A percentile compares a stretch with the other conserved stretches of the same genome.
phyloP scores from a whole-genome alignment of 441 rosid genomes.

The Erodium moschatum region DNA sequence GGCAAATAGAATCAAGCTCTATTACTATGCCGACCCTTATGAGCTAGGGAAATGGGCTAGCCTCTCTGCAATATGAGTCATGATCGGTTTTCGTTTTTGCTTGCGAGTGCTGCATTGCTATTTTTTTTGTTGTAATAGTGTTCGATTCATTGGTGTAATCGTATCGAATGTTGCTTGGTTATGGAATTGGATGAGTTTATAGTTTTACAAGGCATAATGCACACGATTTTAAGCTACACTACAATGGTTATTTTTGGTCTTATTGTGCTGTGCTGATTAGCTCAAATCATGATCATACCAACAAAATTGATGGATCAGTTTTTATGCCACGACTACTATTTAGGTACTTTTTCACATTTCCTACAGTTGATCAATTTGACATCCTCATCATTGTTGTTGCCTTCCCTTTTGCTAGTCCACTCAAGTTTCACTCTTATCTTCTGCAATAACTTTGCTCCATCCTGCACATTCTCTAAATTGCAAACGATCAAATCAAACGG shows the following conservation, averaged over 20 bases:
- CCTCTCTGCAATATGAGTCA: constrained; percentile 49
- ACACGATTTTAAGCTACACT: not conserved
- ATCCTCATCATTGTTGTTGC: too few relatives aligned
- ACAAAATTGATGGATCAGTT: too few relatives aligned
- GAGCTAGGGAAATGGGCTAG: constrained; percentile 94
- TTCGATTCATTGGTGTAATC: constrained; percentile 19
- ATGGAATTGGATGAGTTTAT: not conserved
- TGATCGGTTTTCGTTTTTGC: constrained; percentile 1
- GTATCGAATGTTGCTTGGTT: not conserved
- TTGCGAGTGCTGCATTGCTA: constrained; percentile 12
- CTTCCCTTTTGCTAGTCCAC: too few relatives aligned
- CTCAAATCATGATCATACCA: not conserved
- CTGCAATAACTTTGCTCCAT: too few relatives aligned
- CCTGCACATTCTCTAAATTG: too few relatives aligned
- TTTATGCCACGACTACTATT: too few relatives aligned
- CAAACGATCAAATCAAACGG: too few relatives aligned
- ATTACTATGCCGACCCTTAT: constrained; percentile 65
- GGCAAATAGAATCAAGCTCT: constrained; percentile 58
- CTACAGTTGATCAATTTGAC: too few relatives aligned
- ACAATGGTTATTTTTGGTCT: not conserved
- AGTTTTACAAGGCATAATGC: not conserved
- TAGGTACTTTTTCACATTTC: too few relatives aligned
- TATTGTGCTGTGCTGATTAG: not conserved
- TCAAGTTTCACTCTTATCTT: too few relatives aligned
- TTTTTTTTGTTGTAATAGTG: constrained; percentile 18